Evolutionary conservation across 1,139 yeast species (phyloP).

Genomic region (Hyphopichia pseudoburtonii): DNA sequence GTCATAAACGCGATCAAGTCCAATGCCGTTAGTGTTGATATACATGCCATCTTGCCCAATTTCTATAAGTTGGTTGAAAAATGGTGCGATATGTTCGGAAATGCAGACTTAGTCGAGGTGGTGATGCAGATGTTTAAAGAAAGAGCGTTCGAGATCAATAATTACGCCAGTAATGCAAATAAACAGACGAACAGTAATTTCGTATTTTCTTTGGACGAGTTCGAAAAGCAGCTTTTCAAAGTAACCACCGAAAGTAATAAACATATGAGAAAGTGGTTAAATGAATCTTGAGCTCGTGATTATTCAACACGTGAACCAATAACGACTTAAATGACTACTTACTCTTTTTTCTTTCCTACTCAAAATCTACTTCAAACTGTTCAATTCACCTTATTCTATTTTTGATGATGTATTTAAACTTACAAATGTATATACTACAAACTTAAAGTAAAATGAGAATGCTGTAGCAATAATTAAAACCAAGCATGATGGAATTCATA

Average conservation of each 20-base stretch:
- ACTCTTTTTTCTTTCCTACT: no score
- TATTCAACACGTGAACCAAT: no score
- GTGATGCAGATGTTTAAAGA: conserved; percentile 56
- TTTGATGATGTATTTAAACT: no score
- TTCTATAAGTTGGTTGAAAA: conserved; percentile 68
- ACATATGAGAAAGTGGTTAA: conserved; percentile 63
- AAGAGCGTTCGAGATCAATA: conserved; percentile 70
- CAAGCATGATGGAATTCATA: no score
- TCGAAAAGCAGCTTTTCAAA: conserved; percentile 62
- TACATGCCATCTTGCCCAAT: conserved; percentile 65
- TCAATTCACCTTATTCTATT: no score
- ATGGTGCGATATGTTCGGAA: conserved; percentile 73
- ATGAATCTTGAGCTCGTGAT: conserved; percentile 15
- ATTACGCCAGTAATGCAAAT: conserved; percentile 60
- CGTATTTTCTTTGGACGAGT: conserved; percentile 69
- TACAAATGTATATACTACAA: no score
- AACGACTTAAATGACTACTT: no score
- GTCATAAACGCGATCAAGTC: conserved; percentile 83
- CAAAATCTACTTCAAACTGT: no score
- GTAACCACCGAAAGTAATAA: conserved; percentile 61
- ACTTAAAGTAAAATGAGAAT: no score
- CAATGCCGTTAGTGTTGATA: conserved; percentile 64
- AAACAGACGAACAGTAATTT: conserved; percentile 50
- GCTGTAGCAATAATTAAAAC: no score
- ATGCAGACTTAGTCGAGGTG: conserved; percentile 58